Conservation (phyloP, 805 yeast genomes). For the Pichia californica region DNA sequence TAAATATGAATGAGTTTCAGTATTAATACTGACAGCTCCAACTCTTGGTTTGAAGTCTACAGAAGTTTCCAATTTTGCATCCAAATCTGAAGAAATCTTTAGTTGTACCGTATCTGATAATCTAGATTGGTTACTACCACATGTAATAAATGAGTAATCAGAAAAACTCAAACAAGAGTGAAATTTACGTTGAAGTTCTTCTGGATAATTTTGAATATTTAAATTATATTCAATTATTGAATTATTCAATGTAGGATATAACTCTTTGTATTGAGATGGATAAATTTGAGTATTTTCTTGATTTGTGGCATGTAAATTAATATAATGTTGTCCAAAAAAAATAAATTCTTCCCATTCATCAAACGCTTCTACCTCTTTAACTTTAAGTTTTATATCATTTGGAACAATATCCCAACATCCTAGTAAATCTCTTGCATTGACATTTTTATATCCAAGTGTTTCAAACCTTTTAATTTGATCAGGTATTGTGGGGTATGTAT, state of each 20-base stretch:
- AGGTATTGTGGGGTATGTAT: constrained; percentile 42
- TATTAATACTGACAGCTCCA: constrained; percentile 3
- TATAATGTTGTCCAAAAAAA: constrained; percentile 68
- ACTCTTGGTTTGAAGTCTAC: constrained; percentile 6
- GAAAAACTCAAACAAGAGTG: constrained; percentile 21
- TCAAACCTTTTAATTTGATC: constrained; percentile 48
- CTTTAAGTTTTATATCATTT: constrained; percentile 32
- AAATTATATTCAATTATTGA: not conserved
- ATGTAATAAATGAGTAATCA: constrained; percentile 23
- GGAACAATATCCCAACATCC: constrained; percentile 52
- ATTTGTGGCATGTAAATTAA: constrained; percentile 59
- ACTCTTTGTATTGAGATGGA: constrained; percentile 6
- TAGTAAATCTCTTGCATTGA: constrained; percentile 48
- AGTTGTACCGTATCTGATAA: constrained; percentile 16
- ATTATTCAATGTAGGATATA: not conserved
- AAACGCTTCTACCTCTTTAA: constrained; percentile 55
- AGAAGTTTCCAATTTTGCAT: not conserved
- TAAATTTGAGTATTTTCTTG: constrained; percentile 11
- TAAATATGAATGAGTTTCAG: constrained; percentile 25
- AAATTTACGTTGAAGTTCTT: constrained; percentile 33
- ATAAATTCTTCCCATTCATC: constrained; percentile 84
- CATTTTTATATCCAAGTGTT: constrained; percentile 38
- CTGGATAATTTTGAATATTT: not conserved
- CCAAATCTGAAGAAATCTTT: not conserved
- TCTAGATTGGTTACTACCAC: constrained; percentile 37